A percentile compares a stretch with the other conserved stretches of the same genome.
phyloP scores from a whole-genome alignment of 1,284 basidiomycete genomes.

The Vanrija sp. region DNA sequence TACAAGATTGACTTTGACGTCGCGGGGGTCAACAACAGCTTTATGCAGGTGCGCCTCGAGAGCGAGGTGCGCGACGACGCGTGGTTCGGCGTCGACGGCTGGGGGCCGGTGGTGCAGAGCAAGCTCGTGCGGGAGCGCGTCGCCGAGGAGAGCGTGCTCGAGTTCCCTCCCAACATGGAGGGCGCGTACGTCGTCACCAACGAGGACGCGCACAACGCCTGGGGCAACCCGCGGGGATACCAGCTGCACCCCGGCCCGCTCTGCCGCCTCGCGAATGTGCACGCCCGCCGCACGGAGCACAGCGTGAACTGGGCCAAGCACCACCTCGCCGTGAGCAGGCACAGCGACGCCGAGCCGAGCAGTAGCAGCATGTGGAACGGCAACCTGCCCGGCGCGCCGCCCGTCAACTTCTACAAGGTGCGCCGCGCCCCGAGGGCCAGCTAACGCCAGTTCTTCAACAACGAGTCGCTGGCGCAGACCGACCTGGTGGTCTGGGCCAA shows the following conservation, averaged over 20 bases:
- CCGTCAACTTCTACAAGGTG: slow-evolving; percentile 57
- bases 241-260: slow-evolving; percentile 13
- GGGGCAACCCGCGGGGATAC: slow-evolving; percentile 57
- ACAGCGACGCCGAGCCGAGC: slow-evolving; percentile 60
- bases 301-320: slow-evolving; percentile 64
- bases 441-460: slow-evolving; percentile 56
- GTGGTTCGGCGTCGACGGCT: slow-evolving; percentile 60
- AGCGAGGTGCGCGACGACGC: slow-evolving; percentile 53
- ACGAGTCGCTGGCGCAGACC: slow-evolving; percentile 53
- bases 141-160: slow-evolving; percentile 8
- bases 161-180: slow-evolving; percentile 22
- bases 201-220: slow-evolving; percentile 46
- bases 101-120: slow-evolving; percentile 50
- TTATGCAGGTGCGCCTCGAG: slow-evolving; percentile 49
- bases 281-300: slow-evolving; percentile 58
- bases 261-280: slow-evolving; percentile 34
- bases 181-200: slow-evolving; percentile 31
- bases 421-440: not conserved
- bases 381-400: slow-evolving; percentile 58
- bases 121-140: slow-evolving; percentile 15
- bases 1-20: slow-evolving; percentile 61
- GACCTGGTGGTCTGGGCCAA: slow-evolving; percentile 61
- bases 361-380: slow-evolving; percentile 61
- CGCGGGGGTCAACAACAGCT: slow-evolving; percentile 58
- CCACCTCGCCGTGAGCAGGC: slow-evolving; percentile 58